Evolutionary conservation across 208 protist genomes (phyloP), one percentile per base, ranked within the genome.

Genomic region (Spongospora subterranea): DNA sequence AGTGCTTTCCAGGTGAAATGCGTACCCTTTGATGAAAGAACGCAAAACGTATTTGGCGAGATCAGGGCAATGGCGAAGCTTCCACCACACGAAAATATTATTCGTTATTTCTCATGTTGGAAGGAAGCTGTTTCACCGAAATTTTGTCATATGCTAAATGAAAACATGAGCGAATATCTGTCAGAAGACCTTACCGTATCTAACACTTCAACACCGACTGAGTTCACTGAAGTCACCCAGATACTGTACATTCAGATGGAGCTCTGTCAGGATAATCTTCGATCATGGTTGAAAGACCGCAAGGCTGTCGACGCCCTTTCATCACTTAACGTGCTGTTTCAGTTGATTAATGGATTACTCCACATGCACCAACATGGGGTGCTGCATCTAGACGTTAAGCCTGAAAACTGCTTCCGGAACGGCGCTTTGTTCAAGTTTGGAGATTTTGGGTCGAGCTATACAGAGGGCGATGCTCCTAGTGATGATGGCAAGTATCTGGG

Each of bases 241-340:
- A n/a, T 82, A 20, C n/a, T 82, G n/a, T 82, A 45, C 71, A 82
- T 82, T 82, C 71, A 82, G n/a, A 82, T 82, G 71, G 71, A 82
- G n/a, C 40, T 20, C n/a, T 82, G 71, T 43, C 71, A 82, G 6
- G 71, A 35, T 35, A 82, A 13, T n/a, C 35, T 82, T 6, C 71
- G 71, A 39, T 45, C 71, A 6, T 82, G 71, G 71, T 17, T 82
- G n/a, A 6, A 35, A 43, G 17, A 35, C 35, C 6, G 71, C 6
- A 82, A 6, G n/a, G n/a, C 6, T 43, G 40, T 82, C n/a, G 40
- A 82, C 40, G 17, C 71, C 11, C 35, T n/a, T 45, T 43, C 6
- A 20, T 6, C 71, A 43, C 17, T 82, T 35, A 6, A 82, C n/a
- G 35, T 82, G 35, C 35, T 82, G 17, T 20, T 6, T 82, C 71